These are phyloP conservation scores for Ogataea nonfermentans DNA, from an alignment of 805 yeast genomes.

Conservation along the genomic window DNA sequence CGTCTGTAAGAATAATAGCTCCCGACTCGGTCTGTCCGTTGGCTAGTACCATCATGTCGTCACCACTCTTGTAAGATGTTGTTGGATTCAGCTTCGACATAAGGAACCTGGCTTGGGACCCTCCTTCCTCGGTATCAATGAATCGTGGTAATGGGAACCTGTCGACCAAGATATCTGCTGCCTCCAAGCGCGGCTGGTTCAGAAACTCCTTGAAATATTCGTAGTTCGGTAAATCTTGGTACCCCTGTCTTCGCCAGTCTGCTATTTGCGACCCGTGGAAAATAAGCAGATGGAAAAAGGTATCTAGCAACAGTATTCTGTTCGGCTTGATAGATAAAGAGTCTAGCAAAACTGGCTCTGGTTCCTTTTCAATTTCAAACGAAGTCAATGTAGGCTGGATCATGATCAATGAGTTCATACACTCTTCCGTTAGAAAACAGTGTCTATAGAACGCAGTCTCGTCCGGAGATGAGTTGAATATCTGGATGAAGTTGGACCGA, in stretches of 20 bases:
- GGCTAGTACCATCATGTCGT: constrained; percentile 18
- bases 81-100: constrained; percentile 70
- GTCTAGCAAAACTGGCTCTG: constrained; percentile 63
- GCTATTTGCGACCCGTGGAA: constrained; percentile 67
- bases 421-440: constrained; percentile 59
- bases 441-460: constrained; percentile 67
- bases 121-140: constrained; percentile 73
- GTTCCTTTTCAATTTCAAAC: constrained; percentile 55
- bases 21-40: constrained; percentile 33
- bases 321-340: constrained; percentile 59
- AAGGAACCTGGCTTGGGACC: constrained; percentile 70
- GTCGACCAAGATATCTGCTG: constrained; percentile 61
- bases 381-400: constrained; percentile 67
- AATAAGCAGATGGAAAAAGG: constrained; percentile 67
- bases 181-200: constrained; percentile 62
- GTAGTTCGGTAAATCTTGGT: constrained; percentile 60
- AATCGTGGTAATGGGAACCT: constrained; percentile 72
- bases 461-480: constrained; percentile 70
- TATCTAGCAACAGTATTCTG: constrained; percentile 57
- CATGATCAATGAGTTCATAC: constrained; percentile 59
- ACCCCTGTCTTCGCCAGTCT: constrained; percentile 63
- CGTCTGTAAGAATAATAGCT: constrained; percentile 54
- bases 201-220: constrained; percentile 57
- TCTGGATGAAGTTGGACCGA: constrained; percentile 62
- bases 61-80: constrained; percentile 45